Evolutionary conservation across 2,329 filamentous ascomycete genomes (phyloP).

Genomic region (Endoconidiophora polonica): DNA sequence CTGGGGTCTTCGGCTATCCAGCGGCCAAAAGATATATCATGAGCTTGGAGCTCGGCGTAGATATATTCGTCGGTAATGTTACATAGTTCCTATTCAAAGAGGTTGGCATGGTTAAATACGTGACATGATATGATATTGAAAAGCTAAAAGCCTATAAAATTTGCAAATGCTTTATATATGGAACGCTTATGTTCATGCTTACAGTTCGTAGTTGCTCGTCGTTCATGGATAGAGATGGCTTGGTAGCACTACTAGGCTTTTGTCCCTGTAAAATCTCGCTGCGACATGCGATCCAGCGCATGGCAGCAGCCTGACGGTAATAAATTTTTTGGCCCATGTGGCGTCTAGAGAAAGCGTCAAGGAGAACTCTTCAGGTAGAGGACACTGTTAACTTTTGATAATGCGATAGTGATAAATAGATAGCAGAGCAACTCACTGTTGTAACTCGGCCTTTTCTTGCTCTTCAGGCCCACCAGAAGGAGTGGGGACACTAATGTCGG

Average conservation of each 20-base stretch:
- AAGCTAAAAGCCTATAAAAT: neutral
- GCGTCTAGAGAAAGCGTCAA: conserved; percentile 43
- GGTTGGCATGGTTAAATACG: neutral
- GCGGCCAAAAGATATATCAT: conserved; percentile 38
- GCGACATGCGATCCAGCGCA: conserved; percentile 41
- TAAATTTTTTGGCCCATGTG: conserved; percentile 51
- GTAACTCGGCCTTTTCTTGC: conserved; percentile 8
- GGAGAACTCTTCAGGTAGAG: conserved; percentile 29
- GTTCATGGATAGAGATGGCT: conserved; percentile 33
- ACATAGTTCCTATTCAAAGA: conserved; percentile 33
- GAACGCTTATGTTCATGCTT: conserved; percentile 19
- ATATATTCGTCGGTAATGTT: conserved; percentile 41
- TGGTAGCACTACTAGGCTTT: conserved; percentile 29
- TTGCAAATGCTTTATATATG: neutral
- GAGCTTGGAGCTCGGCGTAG: conserved; percentile 36
- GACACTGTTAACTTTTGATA: no score
- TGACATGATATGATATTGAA: neutral
- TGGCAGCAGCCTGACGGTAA: conserved; percentile 41
- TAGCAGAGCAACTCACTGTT: neutral
- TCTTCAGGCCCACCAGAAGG: conserved; percentile 15
- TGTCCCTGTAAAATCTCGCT: conserved; percentile 35
- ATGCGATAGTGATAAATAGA: neutral
- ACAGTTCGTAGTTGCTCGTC: conserved; percentile 42
- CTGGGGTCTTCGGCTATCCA: conserved; percentile 48
- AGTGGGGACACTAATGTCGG: conserved; percentile 41